Base-by-base conservation (phyloP, 352 stramenopile species). In the Thraustochytrium striatum region DNA sequence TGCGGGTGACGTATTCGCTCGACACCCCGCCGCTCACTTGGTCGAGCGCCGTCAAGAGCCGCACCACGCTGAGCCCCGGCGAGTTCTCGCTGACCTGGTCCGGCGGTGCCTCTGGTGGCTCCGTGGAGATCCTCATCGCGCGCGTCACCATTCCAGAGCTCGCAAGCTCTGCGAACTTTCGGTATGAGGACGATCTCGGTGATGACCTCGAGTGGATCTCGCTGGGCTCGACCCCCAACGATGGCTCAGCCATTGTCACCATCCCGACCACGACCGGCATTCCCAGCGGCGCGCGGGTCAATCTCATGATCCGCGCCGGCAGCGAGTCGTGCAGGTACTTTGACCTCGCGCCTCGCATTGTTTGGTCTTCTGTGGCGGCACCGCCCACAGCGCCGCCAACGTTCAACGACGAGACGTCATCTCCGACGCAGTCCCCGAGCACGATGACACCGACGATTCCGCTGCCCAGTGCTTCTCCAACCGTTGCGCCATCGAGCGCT, bases 261-360 rank as follows among this genome's bases (percentile, higher is more conserved):
- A 72, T 80, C 61, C 70, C 70, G 13, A 9, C 44, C 44, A 75
- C n/a, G n/a, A n/a, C n/a, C n/a, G n/a, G n/a, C n/a, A n/a, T n/a
- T n/a, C n/a, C n/a, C n/a, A n/a, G n/a, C n/a, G n/a, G n/a, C n/a
- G n/a, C n/a, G n/a, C n/a, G n/a, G n/a, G n/a, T n/a, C n/a, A n/a
- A n/a, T n/a, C n/a, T n/a, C n/a, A n/a, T n/a, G n/a, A n/a, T n/a
- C n/a, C n/a, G n/a, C n/a, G n/a, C n/a, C n/a, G n/a, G n/a, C n/a
- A n/a, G n/a, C n/a, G n/a, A n/a, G n/a, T n/a, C n/a, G n/a, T n/a
- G n/a, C n/a, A n/a, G n/a, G n/a, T n/a, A n/a, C n/a, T n/a, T n/a
- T n/a, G n/a, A n/a, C n/a, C n/a, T n/a, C n/a, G n/a, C n/a, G n/a
- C n/a, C n/a, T n/a, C n/a, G n/a, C n/a, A n/a, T n/a, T n/a, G n/a